A percentile compares a stretch with the other conserved stretches of the same genome.
phyloP scores from a whole-genome alignment of 768 basidiomycete genomes.

The Panellus pusillus region DNA sequence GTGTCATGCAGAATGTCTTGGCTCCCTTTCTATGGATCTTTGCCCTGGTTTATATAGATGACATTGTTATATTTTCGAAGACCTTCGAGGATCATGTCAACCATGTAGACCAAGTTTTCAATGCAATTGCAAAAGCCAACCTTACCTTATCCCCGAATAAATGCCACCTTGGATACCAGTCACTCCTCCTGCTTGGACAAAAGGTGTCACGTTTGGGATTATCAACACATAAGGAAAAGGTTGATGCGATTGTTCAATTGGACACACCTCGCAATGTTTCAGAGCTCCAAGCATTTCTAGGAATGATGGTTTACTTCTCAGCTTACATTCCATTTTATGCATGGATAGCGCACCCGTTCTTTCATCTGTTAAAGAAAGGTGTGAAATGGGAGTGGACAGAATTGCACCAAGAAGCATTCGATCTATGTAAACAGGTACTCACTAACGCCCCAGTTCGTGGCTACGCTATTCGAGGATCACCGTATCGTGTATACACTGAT shows the following conservation, averaged over 20 bases:
- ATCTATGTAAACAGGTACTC: constrained; percentile 29
- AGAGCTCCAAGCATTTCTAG: constrained; percentile 34
- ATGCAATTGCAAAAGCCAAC: constrained; percentile 24
- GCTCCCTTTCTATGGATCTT: constrained; percentile 39
- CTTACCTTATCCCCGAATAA: constrained; percentile 36
- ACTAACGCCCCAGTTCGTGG: constrained; percentile 31
- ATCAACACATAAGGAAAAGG: constrained; percentile 37
- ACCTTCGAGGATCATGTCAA: constrained; percentile 29
- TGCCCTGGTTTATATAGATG: constrained; percentile 41
- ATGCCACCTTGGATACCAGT: constrained; percentile 34
- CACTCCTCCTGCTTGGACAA: constrained; percentile 36
- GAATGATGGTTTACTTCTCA: constrained; percentile 38
- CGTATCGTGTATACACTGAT: constrained; percentile 37
- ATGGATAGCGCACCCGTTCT: constrained; percentile 30
- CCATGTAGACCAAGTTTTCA: constrained; percentile 31
- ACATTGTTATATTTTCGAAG: constrained; percentile 36
- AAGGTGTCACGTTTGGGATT: constrained; percentile 39
- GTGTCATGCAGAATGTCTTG: constrained; percentile 38
- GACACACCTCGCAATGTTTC: constrained; percentile 25
- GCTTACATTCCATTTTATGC: constrained; percentile 36
- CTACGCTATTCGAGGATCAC: constrained; percentile 26
- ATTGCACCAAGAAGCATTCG: constrained; percentile 28
- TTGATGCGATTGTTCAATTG: constrained; percentile 31
- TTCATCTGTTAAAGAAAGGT: constrained; percentile 33
- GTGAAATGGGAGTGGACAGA: constrained; percentile 23